phyloP scores from a whole-genome alignment of 1,284 basidiomycete genomes.

The Pseudozyma sp. region DNA sequence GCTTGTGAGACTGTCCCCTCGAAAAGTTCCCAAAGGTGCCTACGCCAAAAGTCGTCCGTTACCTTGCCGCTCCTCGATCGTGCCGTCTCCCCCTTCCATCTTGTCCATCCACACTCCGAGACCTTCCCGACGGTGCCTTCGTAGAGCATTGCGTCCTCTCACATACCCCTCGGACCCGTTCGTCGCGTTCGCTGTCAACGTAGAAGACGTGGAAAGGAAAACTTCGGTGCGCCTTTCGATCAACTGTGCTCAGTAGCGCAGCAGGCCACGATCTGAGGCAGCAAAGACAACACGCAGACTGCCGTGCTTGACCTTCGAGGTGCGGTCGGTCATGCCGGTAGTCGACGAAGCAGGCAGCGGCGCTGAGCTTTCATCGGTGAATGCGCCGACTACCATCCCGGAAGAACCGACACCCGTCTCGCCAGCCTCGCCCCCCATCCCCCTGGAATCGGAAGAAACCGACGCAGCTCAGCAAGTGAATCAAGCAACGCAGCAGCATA shows the following conservation, averaged over 20 bases:
- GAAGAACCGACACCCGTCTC: constrained; percentile 33
- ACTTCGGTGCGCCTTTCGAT: too few species aligned
- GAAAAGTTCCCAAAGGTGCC: neutral
- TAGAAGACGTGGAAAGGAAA: too few species aligned
- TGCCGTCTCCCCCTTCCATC: neutral
- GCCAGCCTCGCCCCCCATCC: constrained; percentile 14
- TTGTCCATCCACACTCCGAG: neutral
- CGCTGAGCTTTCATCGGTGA: constrained; percentile 13
- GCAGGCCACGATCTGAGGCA: too few species aligned
- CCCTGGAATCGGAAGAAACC: constrained; percentile 1
- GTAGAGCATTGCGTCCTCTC: too few species aligned
- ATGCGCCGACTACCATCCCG: constrained; percentile 35
- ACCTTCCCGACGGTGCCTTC: too few species aligned
- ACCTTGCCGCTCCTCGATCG: neutral
- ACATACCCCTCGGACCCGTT: too few species aligned
- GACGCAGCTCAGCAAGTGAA: neutral
- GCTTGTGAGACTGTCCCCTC: neutral
- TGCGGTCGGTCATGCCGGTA: constrained; percentile 3
- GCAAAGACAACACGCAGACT: too few species aligned
- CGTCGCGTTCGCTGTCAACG: too few species aligned
- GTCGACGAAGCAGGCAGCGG: constrained; percentile 7
- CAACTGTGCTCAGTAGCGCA: too few species aligned
- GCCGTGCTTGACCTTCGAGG: neutral
- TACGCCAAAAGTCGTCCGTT: neutral
- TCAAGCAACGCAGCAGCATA: neutral